Conservation (phyloP, 2,329 filamentous ascomycete species). For the Cyanodermella asteris region DNA sequence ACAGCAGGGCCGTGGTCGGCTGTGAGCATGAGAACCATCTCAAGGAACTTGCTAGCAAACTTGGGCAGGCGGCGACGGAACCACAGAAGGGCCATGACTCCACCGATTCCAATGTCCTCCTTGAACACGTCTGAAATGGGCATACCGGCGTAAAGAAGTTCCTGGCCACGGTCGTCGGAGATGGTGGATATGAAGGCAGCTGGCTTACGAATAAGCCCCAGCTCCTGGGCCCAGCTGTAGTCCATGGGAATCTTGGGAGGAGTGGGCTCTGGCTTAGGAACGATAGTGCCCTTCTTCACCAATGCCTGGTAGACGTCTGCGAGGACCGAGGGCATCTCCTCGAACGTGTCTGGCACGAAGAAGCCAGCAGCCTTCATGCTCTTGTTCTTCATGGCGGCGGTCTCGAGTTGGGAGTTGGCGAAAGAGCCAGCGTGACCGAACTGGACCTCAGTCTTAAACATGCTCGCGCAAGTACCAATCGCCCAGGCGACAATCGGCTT, state of each 20-base stretch:
- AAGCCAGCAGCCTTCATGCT: conserved; percentile 88
- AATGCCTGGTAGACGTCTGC: conserved; percentile 71
- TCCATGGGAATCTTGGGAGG: conserved; percentile 99
- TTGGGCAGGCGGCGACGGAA: conserved; percentile 92
- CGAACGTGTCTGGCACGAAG: conserved; percentile 85
- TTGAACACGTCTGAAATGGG: conserved; percentile 99
- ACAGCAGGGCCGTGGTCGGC: conserved; percentile 97
- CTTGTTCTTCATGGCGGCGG: conserved; percentile 90
- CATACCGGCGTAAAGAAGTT: conserved; percentile 96
- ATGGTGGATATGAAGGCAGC: conserved; percentile 99
- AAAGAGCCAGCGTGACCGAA: conserved; percentile 98
- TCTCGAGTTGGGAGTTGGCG: conserved; percentile 98
- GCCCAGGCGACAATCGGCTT: conserved; percentile 99
- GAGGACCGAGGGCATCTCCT: conserved; percentile 68
- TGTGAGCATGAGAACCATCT: conserved; percentile 99
- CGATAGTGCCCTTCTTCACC: conserved; percentile 64
- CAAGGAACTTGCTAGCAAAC: conserved; percentile 96
- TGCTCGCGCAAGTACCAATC: conserved; percentile 95
- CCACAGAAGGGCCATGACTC: conserved; percentile 99
- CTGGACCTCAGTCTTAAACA: conserved; percentile 99
- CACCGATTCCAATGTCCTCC: conserved; percentile 96
- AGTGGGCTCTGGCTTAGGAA: conserved; percentile 66
- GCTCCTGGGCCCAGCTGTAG: conserved; percentile 98
- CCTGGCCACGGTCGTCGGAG: conserved; percentile 97
- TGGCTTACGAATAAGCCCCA: conserved; percentile 97